A percentile compares a stretch with the other conserved stretches of the same genome.
Evolutionary conservation across 805 yeast species (phyloP).

Genomic region (Yarrowia yakushimensis): DNA sequence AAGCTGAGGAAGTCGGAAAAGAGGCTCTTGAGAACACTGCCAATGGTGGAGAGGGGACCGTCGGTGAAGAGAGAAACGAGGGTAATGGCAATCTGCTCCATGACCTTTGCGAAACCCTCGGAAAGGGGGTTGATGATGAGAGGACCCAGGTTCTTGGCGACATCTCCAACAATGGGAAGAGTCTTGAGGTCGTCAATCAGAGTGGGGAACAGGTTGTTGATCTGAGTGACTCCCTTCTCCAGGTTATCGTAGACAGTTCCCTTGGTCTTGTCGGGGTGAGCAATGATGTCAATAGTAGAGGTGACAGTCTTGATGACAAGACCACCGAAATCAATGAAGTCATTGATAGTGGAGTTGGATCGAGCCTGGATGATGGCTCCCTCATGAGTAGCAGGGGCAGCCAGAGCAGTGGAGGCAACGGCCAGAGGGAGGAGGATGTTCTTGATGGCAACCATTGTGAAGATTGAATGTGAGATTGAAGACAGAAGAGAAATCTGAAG

Average conservation of each 20-base stretch:
- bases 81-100: constrained; percentile 17
- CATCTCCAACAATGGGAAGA: constrained; percentile 7
- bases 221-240: background rate
- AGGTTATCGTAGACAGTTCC: constrained; percentile 18
- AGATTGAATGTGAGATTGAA: background rate
- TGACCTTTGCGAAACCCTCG: constrained; percentile 18
- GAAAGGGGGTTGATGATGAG: constrained; percentile 19
- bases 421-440: constrained; percentile 15
- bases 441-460: constrained; percentile 13
- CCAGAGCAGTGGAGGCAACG: background rate
- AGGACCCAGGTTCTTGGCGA: constrained; percentile 12
- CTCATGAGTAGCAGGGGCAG: constrained; percentile 4
- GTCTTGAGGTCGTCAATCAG: constrained; percentile 16
- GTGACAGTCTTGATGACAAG: constrained; percentile 11
- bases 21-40: background rate
- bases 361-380: background rate
- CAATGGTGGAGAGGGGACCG: constrained; percentile 4
- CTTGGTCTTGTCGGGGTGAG: constrained; percentile 9
- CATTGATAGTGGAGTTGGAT: constrained; percentile 7
- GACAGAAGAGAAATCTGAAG: background rate
- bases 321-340: constrained; percentile 4
- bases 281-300: constrained; percentile 4
- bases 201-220: constrained; percentile 12
- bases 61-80: constrained; percentile 6
- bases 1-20: background rate